These are phyloP conservation scores for Suhomyces yuchorum DNA, from an alignment of 1,139 yeast species.

Conservation along the genomic window DNA sequence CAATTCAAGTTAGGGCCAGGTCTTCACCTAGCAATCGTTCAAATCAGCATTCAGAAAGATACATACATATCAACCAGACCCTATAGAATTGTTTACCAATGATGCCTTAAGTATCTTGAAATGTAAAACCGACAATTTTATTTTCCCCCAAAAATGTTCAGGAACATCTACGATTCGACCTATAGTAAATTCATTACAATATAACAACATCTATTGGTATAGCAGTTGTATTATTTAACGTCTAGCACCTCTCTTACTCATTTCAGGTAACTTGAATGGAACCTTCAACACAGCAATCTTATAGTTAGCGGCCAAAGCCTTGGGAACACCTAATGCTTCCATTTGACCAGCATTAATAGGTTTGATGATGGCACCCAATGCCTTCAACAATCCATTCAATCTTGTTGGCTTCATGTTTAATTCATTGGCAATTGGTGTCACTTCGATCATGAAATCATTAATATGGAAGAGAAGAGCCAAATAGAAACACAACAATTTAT, in stretches of 20 bases:
- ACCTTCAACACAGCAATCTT: conserved; percentile 83
- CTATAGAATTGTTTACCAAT: too few species aligned
- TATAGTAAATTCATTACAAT: background rate
- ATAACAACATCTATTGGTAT: background rate
- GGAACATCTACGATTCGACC: too few species aligned
- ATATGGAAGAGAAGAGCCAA: conserved; percentile 73
- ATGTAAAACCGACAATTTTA: too few species aligned
- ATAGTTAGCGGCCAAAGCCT: conserved; percentile 62
- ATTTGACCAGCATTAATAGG: conserved; percentile 79
- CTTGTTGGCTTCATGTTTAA: conserved; percentile 79
- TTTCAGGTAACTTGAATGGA: conserved; percentile 87
- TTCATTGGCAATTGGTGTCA: conserved; percentile 83
- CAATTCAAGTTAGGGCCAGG: too few species aligned
- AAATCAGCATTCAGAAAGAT: too few species aligned
- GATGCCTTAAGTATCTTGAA: too few species aligned
- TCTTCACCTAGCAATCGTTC: too few species aligned
- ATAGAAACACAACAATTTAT: conserved; percentile 78
- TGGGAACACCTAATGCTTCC: conserved; percentile 78
- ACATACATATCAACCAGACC: too few species aligned
- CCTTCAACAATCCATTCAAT: conserved; percentile 67
- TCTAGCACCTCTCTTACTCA: conserved; percentile 64
- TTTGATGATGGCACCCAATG: conserved; percentile 81
- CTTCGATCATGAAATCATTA: conserved; percentile 72
- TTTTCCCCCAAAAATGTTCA: too few species aligned
- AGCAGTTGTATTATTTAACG: conserved; percentile 1